A percentile compares a stretch with the other conserved stretches of the same genome.
Conservation (phyloP, 768 basidiomycete species). For the Heimioporus sp. region DNA sequence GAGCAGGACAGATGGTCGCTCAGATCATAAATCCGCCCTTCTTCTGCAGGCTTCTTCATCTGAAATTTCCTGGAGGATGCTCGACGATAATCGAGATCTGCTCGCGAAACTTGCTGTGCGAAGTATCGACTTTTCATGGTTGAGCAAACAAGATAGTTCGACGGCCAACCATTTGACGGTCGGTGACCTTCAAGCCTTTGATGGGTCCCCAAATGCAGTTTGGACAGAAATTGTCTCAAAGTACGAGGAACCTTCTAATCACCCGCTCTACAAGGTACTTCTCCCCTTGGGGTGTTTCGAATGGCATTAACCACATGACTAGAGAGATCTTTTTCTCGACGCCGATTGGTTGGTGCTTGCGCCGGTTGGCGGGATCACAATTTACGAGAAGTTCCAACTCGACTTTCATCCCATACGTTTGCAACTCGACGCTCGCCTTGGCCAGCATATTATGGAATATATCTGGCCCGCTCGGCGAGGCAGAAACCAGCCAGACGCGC, state of each 20-base stretch:
- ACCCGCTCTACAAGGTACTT: slow-evolving; percentile 67
- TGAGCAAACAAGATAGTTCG: slow-evolving; percentile 85
- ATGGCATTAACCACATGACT: slow-evolving; percentile 8
- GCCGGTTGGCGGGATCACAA: slow-evolving; percentile 90
- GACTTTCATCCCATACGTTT: slow-evolving; percentile 83
- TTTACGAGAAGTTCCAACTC: slow-evolving; percentile 80
- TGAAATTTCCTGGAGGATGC: slow-evolving; percentile 91
- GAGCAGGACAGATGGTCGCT: slow-evolving; percentile 62
- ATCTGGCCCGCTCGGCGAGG: slow-evolving; percentile 69
- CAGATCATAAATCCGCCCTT: slow-evolving; percentile 77
- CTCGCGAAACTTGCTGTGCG: slow-evolving; percentile 85
- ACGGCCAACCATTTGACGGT: slow-evolving; percentile 75
- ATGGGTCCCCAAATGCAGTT: slow-evolving; percentile 75
- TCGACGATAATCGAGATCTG: slow-evolving; percentile 67
- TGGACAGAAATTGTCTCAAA: slow-evolving; percentile 90
- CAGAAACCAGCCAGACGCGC: slow-evolving; percentile 13
- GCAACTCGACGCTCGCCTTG: slow-evolving; percentile 82
- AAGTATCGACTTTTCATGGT: slow-evolving; percentile 76
- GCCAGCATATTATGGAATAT: slow-evolving; percentile 82
- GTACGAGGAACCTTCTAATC: slow-evolving; percentile 64
- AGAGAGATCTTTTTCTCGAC: slow-evolving; percentile 72
- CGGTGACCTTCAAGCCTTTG: slow-evolving; percentile 79
- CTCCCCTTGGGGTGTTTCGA: neutral
- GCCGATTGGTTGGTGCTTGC: slow-evolving; percentile 83
- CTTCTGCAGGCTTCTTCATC: slow-evolving; percentile 78